Conservation (phyloP, 345 rosid genomes). For the Pugionium dolabratum region DNA sequence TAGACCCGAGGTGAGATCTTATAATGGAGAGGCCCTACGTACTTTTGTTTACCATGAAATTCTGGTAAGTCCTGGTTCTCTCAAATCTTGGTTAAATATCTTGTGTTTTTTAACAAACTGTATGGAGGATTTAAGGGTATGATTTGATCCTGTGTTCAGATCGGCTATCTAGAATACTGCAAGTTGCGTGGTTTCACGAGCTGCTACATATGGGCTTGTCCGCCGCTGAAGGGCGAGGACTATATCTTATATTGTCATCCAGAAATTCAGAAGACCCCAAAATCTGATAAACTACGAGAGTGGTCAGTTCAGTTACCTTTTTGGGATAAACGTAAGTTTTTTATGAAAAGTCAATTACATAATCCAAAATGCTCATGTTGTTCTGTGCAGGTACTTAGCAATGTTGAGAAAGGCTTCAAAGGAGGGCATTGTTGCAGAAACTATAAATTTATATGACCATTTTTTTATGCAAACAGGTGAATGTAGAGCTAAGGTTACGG, state of each 20-base stretch:
- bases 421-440: constrained; percentile 85
- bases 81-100: constrained; percentile 12
- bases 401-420: constrained; percentile 89
- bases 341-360: constrained; percentile 25
- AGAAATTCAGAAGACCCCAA: constrained; percentile 99
- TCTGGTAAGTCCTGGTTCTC: constrained; percentile 53
- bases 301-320: constrained; percentile 60
- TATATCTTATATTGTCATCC: constrained; percentile 98
- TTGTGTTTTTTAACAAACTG: neutral
- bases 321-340: constrained; percentile 14
- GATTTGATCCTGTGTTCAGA: constrained; percentile 51
- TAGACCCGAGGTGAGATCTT: constrained; percentile 92
- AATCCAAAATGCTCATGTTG: constrained; percentile 22
- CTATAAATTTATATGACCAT: constrained; percentile 87
- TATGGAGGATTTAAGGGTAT: constrained; percentile 20
- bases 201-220: constrained; percentile 99
- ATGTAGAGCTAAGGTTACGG: constrained; percentile 90
- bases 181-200: constrained; percentile 98
- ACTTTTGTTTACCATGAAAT: constrained; percentile 98
- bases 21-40: constrained; percentile 94
- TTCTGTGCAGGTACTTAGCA: constrained; percentile 69
- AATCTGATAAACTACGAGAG: constrained; percentile 96
- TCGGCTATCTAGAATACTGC: constrained; percentile 98
- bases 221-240: constrained; percentile 98
- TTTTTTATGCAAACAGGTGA: constrained; percentile 88